Conservation (phyloP, 2,329 filamentous ascomycete genomes). For the Penicillium hesseltinei region DNA sequence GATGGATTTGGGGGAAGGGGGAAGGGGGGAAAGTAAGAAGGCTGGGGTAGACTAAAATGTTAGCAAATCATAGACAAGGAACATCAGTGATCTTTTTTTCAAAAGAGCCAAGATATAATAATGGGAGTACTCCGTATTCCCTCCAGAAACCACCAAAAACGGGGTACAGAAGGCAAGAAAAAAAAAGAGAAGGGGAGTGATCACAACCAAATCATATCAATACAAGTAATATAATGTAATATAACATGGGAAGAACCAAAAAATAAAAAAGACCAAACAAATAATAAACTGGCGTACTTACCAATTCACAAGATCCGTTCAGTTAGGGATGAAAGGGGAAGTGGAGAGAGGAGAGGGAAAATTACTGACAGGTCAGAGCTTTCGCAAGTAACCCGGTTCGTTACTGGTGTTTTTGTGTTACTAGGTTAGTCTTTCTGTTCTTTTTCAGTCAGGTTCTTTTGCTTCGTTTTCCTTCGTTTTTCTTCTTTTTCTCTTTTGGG, state of each 20-base stretch:
- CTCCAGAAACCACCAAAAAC: conserved; percentile 3
- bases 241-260: neutral
- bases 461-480: neutral
- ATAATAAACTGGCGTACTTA: conserved; percentile 19
- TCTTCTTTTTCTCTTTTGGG: neutral
- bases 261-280: conserved; percentile 7
- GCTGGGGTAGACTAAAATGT: conserved; percentile 6
- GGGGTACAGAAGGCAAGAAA: neutral
- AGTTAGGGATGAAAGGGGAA: conserved; percentile 25
- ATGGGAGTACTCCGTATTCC: neutral
- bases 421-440: neutral
- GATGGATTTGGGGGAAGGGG: neutral
- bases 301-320: conserved; percentile 16
- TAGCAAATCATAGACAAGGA: conserved; percentile 2
- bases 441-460: neutral
- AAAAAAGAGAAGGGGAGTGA: conserved; percentile 14
- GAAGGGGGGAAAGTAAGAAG: conserved; percentile 5
- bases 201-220: conserved; percentile 10
- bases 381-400: conserved; percentile 1
- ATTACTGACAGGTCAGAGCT: conserved; percentile 14
- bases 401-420: neutral
- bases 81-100: neutral
- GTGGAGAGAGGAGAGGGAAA: conserved; percentile 26
- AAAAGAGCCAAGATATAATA: conserved; percentile 9
- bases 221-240: conserved; percentile 4